A percentile compares a stretch with the other conserved stretches of the same genome.
Evolutionary conservation across 2,329 filamentous ascomycete species (phyloP).

Genomic region (Meredithiella fracta): DNA sequence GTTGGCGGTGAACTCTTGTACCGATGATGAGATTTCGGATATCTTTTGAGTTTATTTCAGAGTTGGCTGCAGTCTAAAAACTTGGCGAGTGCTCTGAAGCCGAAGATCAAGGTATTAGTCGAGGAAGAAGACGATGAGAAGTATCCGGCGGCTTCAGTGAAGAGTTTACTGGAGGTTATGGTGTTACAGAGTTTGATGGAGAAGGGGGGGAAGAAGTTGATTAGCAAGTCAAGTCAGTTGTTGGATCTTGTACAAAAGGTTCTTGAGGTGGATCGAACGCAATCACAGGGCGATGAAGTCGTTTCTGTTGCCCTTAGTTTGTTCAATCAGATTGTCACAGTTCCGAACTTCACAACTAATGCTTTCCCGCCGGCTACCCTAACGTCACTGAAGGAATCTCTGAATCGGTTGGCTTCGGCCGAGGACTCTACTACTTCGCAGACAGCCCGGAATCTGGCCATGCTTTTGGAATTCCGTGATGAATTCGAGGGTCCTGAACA

Average conservation of each 20-base stretch:
- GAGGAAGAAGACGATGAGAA: constrained; percentile 17
- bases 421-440: constrained; percentile 8
- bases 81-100: constrained; percentile 16
- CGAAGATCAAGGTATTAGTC: constrained; percentile 20
- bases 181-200: constrained; percentile 50
- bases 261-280: constrained; percentile 30
- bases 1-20: constrained; percentile 32
- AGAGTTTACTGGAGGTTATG: constrained; percentile 39
- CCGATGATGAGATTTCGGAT: constrained; percentile 39
- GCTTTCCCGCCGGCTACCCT: constrained; percentile 28
- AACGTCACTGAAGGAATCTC: constrained; percentile 30
- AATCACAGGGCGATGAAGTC: constrained; percentile 30
- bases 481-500: constrained; percentile 32
- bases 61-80: constrained; percentile 34
- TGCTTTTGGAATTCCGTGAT: constrained; percentile 40
- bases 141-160: constrained; percentile 24
- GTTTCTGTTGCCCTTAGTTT: constrained; percentile 41
- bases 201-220: constrained; percentile 44
- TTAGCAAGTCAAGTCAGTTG: constrained; percentile 46
- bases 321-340: constrained; percentile 42
- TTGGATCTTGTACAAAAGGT: constrained; percentile 48
- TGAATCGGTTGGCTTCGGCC: constrained; percentile 26
- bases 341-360: constrained; percentile 37
- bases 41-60: constrained; percentile 44
- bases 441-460: constrained; percentile 38